phyloP scores from a whole-genome alignment of 1,284 basidiomycete genomes.

The Neonothopanus nambi region DNA sequence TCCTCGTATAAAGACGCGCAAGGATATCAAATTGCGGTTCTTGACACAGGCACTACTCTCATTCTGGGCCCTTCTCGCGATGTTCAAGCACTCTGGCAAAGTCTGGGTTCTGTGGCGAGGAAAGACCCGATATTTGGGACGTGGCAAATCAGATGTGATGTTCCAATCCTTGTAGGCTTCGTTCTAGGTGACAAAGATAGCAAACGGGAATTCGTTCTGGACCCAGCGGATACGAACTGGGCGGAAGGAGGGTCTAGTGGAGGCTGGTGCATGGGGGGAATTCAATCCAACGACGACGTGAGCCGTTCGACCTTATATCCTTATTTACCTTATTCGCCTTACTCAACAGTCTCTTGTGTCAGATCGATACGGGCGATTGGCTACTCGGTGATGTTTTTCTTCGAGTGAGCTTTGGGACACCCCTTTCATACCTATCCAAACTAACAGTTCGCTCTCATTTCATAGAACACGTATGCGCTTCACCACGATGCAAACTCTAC shows the following conservation, averaged over 20 bases:
- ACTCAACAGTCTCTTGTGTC: neutral
- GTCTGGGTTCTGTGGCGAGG: slow-evolving; percentile 41
- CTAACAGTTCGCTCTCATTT: neutral
- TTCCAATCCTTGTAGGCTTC: slow-evolving; percentile 46
- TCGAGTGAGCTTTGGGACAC: slow-evolving; percentile 37
- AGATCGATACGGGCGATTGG: slow-evolving; percentile 66
- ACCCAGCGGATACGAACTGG: slow-evolving; percentile 58
- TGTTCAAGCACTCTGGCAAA: slow-evolving; percentile 50
- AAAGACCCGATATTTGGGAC: slow-evolving; percentile 36
- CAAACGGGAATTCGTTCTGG: slow-evolving; percentile 43
- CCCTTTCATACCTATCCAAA: neutral
- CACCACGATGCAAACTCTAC: slow-evolving; percentile 45
- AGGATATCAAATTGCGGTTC: slow-evolving; percentile 44
- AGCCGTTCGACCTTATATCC: slow-evolving; percentile 12
- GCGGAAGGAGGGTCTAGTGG: slow-evolving; percentile 36
- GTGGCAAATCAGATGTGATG: slow-evolving; percentile 56
- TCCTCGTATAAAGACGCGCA: slow-evolving; percentile 47
- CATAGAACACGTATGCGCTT: slow-evolving; percentile 54
- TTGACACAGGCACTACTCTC: slow-evolving; percentile 62
- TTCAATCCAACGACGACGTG: slow-evolving; percentile 56
- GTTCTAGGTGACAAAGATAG: slow-evolving; percentile 42
- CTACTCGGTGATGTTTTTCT: slow-evolving; percentile 59
- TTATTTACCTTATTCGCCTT: neutral
- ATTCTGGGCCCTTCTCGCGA: slow-evolving; percentile 53
- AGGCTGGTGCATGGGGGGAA: slow-evolving; percentile 58